phyloP scores from a whole-genome alignment of 176 grass and related monocot genomes.

The Avena insularis region DNA sequence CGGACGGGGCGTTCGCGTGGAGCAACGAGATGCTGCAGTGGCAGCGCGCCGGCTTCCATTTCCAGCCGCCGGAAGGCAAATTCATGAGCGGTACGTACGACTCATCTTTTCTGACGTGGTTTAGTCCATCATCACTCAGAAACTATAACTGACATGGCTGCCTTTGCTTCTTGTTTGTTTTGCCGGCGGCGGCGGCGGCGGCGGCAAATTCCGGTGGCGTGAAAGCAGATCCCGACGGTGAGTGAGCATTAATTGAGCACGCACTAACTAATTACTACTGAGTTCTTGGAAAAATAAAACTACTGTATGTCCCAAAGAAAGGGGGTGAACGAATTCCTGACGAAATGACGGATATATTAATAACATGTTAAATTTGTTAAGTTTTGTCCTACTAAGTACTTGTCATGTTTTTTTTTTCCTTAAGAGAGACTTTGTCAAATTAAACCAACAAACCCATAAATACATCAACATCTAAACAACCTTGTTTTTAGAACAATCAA shows the following conservation, averaged over 20 bases:
- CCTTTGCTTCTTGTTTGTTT: not conserved
- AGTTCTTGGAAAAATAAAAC: no score
- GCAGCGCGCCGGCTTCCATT: slow-evolving; percentile 67
- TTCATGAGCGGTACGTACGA: slow-evolving; percentile 60
- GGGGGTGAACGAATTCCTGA: not conserved
- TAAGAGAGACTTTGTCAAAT: no score
- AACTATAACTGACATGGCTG: not conserved
- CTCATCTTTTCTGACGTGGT: not conserved
- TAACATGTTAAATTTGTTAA: no score
- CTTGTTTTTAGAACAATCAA: no score
- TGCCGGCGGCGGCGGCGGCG: not conserved
- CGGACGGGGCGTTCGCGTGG: slow-evolving; percentile 39
- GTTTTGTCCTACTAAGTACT: no score
- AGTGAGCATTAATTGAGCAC: not conserved
- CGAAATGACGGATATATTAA: not conserved
- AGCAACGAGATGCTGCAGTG: slow-evolving; percentile 61
- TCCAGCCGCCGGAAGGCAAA: slow-evolving; percentile 57
- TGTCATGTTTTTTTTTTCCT: no score
- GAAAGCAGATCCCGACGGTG: not conserved
- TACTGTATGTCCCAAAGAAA: no score
- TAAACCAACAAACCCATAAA: no score
- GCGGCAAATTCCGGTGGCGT: not conserved
- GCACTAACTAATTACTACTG: no score
- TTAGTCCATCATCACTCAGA: no score
- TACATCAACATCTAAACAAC: no score